phyloP scores from a whole-genome alignment of 2,329 filamentous ascomycete species.

The Graphiopsis chlorocephala region DNA sequence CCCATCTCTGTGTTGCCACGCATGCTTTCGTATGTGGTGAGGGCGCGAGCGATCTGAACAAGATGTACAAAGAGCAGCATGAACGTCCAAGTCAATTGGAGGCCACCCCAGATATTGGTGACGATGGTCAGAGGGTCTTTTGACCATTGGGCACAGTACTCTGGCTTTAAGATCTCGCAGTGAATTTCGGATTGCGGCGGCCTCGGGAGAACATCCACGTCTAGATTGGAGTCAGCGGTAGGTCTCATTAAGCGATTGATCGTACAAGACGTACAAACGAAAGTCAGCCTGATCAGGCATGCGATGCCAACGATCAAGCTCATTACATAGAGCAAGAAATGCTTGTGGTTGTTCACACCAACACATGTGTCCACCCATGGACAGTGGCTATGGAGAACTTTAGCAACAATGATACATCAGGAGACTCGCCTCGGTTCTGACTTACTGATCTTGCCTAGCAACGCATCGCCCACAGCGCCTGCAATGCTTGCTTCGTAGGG shows the following conservation, averaged over 20 bases:
- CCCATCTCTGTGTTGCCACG: slow-evolving; percentile 62
- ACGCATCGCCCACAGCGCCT: slow-evolving; percentile 87
- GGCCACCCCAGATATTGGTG: slow-evolving; percentile 70
- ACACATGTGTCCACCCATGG: slow-evolving; percentile 98
- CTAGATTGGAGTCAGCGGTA: slow-evolving; percentile 16
- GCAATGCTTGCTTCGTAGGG: slow-evolving; percentile 93
- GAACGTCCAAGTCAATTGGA: slow-evolving; percentile 93
- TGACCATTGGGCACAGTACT: slow-evolving; percentile 72
- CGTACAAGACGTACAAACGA: slow-evolving; percentile 61
- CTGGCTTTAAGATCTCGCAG: slow-evolving; percentile 74
- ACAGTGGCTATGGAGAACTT: slow-evolving; percentile 66
- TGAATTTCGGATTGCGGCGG: slow-evolving; percentile 41
- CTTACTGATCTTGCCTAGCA: slow-evolving; percentile 94
- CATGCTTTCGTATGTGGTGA: slow-evolving; percentile 98
- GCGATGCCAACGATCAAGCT: slow-evolving; percentile 73
- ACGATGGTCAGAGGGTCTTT: slow-evolving; percentile 82
- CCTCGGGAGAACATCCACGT: slow-evolving; percentile 47
- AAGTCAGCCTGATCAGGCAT: slow-evolving; percentile 67
- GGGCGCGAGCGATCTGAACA: slow-evolving; percentile 83
- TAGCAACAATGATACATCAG: slow-evolving; percentile 12
- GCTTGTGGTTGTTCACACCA: slow-evolving; percentile 90
- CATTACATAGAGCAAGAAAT: slow-evolving; percentile 89
- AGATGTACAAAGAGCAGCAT: slow-evolving; percentile 96
- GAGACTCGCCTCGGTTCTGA: slow-evolving; percentile 21
- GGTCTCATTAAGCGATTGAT: slow-evolving; percentile 38